Percentiles rank a stretch among this genome's conserved stretches.
Evolutionary conservation across 2,329 filamentous ascomycete species (phyloP).

Genomic region (Cercospora sesami): DNA sequence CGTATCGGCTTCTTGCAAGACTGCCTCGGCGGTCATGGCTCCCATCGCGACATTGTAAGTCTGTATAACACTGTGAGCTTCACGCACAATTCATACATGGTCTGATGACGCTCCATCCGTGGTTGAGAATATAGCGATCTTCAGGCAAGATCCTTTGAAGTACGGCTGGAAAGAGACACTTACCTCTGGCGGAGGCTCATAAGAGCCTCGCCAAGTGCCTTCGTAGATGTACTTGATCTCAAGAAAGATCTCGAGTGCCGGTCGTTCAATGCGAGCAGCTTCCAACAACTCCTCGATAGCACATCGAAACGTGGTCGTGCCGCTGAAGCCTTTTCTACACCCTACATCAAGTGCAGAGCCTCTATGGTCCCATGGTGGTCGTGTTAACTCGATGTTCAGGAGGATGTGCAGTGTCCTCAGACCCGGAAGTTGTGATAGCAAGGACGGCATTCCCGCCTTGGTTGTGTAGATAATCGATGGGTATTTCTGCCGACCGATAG

Average conservation of each 20-base stretch:
- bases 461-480: constrained; percentile 18
- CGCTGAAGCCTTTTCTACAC: constrained; percentile 23
- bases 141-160: background rate
- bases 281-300: constrained; percentile 19
- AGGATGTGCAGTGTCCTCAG: constrained; percentile 17
- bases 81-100: background rate
- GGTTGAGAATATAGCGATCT: background rate
- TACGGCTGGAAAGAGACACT: background rate
- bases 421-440: constrained; percentile 16
- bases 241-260: constrained; percentile 9
- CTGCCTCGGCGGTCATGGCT: constrained; percentile 5
- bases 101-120: background rate
- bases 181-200: constrained; percentile 9
- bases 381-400: constrained; percentile 15
- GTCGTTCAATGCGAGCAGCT: constrained; percentile 7
- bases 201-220: constrained; percentile 18
- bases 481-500: constrained; percentile 20
- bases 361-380: constrained; percentile 18
- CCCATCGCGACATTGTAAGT: constrained; percentile 14
- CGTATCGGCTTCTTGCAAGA: constrained; percentile 7
- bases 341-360: constrained; percentile 11
- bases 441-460: constrained; percentile 20
- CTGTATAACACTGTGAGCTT: background rate
- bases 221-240: constrained; percentile 20
- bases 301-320: constrained; percentile 17